Evolutionary conservation across 805 yeast genomes (phyloP).

Genomic region (Danielozyma ontarioensis): DNA sequence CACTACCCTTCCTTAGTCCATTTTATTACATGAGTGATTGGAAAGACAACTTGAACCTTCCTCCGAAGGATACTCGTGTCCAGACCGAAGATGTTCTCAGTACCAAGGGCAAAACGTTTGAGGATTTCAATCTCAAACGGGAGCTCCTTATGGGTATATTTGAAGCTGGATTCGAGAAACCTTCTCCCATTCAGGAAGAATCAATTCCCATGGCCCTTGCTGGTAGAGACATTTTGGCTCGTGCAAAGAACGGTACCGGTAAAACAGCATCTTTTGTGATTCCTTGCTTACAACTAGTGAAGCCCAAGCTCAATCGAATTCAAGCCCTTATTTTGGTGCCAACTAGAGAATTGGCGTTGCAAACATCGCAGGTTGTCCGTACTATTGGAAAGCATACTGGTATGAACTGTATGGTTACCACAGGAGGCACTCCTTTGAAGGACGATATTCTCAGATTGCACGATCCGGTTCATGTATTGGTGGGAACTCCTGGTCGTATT

Average conservation of each 20-base stretch:
- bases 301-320: conserved; percentile 76
- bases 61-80: conserved; percentile 85
- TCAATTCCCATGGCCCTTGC: conserved; percentile 92
- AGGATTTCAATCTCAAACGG: conserved; percentile 86
- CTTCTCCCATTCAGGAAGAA: conserved; percentile 97
- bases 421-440: conserved; percentile 92
- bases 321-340: conserved; percentile 94
- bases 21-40: conserved; percentile 42
- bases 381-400: conserved; percentile 93
- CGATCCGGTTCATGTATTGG: conserved; percentile 90
- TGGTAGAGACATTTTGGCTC: conserved; percentile 92
- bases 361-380: conserved; percentile 95
- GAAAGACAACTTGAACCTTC: conserved; percentile 71
- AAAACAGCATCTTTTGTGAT: conserved; percentile 97
- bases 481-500: conserved; percentile 97
- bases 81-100: conserved; percentile 94
- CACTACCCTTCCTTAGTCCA: not conserved
- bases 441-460: conserved; percentile 92
- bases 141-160: conserved; percentile 96
- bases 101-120: conserved; percentile 87
- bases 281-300: conserved; percentile 84
- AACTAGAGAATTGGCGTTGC: conserved; percentile 95
- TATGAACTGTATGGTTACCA: conserved; percentile 92
- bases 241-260: conserved; percentile 99
- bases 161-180: conserved; percentile 98